Conservation (phyloP, 768 basidiomycete genomes). For the Naematelia encephala region DNA sequence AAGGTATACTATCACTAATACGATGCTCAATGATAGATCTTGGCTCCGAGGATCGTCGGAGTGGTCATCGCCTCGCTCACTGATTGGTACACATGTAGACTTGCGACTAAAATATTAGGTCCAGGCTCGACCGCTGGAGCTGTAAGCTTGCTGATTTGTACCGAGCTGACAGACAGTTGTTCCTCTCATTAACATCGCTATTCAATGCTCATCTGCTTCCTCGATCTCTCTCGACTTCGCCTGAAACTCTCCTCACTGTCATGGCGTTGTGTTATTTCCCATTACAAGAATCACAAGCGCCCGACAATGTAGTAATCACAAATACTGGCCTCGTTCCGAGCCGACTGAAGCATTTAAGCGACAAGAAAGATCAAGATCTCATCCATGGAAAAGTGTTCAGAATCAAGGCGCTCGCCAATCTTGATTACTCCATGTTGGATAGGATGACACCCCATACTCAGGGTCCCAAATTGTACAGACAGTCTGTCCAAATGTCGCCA, state of each 20-base stretch:
- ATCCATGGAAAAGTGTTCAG: neutral
- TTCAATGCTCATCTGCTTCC: slow-evolving; percentile 82
- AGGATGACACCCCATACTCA: slow-evolving; percentile 9
- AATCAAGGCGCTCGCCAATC: slow-evolving; percentile 5
- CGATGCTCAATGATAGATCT: slow-evolving; percentile 56
- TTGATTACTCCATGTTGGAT: slow-evolving; percentile 32
- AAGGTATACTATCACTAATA: slow-evolving; percentile 6
- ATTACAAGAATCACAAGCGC: slow-evolving; percentile 18
- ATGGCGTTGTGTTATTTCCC: slow-evolving; percentile 73
- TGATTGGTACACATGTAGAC: slow-evolving; percentile 67
- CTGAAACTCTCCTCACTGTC: slow-evolving; percentile 81
- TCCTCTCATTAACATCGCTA: slow-evolving; percentile 77
- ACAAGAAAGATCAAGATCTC: neutral
- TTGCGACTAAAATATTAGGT: slow-evolving; percentile 63
- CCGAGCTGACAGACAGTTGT: slow-evolving; percentile 56
- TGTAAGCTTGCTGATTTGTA: slow-evolving; percentile 56
- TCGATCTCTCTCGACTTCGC: slow-evolving; percentile 84
- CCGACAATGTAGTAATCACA: neutral
- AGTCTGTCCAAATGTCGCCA: neutral
- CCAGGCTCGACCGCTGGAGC: slow-evolving; percentile 59
- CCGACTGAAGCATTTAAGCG: slow-evolving; percentile 3
- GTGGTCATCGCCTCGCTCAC: slow-evolving; percentile 73
- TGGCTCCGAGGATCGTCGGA: slow-evolving; percentile 70
- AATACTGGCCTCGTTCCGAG: neutral
- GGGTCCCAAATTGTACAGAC: neutral